These are phyloP conservation scores for Linanthus parryae DNA, from an alignment of 148 eudicot species.

Conservation along the genomic window DNA sequence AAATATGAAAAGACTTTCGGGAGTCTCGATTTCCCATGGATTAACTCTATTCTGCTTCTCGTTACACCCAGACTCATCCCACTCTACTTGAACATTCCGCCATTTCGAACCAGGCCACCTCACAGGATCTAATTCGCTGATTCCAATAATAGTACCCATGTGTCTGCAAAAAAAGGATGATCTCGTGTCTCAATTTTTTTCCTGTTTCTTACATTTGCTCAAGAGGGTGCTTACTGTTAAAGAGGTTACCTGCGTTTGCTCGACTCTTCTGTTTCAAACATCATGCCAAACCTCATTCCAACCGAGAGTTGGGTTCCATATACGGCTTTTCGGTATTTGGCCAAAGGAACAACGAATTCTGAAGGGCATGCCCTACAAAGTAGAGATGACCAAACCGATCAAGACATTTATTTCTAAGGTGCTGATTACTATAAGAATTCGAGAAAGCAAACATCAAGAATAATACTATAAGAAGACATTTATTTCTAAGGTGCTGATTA, in stretches of 20 bases:
- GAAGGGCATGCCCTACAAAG: conserved; percentile 89
- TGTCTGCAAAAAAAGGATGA: conserved; percentile 37
- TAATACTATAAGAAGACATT: too few relatives aligned
- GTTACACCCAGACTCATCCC: conserved; percentile 90
- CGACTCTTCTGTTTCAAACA: conserved; percentile 98
- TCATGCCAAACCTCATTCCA: conserved; percentile 98
- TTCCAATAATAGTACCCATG: conserved; percentile 78
- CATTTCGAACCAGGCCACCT: conserved; percentile 86
- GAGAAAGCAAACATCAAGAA: not conserved
- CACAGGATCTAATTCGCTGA: conserved; percentile 76
- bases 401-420: too few relatives aligned
- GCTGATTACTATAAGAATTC: too few relatives aligned
- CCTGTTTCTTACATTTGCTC: not conserved
- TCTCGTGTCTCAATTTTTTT: too few relatives aligned
- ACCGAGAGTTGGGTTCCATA: conserved; percentile 72
- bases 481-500: too few relatives aligned
- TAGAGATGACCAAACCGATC: conserved; percentile 2
- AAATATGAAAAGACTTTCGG: conserved; percentile 90
- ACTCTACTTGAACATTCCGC: conserved; percentile 50
- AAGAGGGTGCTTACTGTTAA: too few relatives aligned
- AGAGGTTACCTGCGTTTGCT: conserved; percentile 71
- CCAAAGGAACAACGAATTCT: conserved; percentile 82
- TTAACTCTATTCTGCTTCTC: conserved; percentile 81
- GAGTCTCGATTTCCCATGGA: conserved; percentile 91
- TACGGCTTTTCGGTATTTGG: conserved; percentile 68